Base-by-base conservation (phyloP, 2,329 filamentous ascomycete genomes). In the Ophiostoma ulmi region DNA sequence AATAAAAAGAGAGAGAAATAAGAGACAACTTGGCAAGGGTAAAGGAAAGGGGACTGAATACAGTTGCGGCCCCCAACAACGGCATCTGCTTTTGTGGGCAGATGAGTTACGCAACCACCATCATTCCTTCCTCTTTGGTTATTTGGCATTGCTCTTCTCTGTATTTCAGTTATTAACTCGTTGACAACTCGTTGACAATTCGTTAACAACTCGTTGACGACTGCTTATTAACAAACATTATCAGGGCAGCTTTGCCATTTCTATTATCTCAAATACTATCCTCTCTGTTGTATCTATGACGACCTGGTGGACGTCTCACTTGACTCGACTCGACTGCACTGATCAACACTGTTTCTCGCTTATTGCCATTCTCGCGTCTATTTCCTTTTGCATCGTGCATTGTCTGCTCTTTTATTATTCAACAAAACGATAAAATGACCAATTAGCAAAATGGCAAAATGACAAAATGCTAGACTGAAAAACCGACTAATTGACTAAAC, bases 321-420 rank as follows among this genome's bases (percentile, higher is more conserved):
- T 63, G 58, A 7, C 26, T 22, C 35, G 58, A 5, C 58, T 63
- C 11, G 58, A 17, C 8, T 5, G 26, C 26, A 17, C 26, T 35
- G 58, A 63, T 35, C 58, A 35, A 10, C 52, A 13, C 26, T 14
- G 58, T 63, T 63, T 63, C 58, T 63, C 58, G 58, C 58, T 63
- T 63, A 63, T 63, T 63, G 58, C 13, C 26, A 13, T 63, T 63
- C 26, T 63, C 58, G 58, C 58, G 58, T 63, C 58, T 63, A 63
- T 63, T 63, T 63, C 58, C 58, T 8, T 63, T 63, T 63, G 58
- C 14, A 36, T 63, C 52, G n/a, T 26, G 52, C n/a, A 26, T 26
- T 58, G n/a, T 26, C 52, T 20, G 17, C 44, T 17, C 44, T 7
- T 20, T n/a, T 8, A 20, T 20, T 48, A 48, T n/a, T n/a, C 20